These are phyloP conservation scores for Plasmodium malariae DNA, from an alignment of 169 alveolate genomes.

Conservation along the genomic window DNA sequence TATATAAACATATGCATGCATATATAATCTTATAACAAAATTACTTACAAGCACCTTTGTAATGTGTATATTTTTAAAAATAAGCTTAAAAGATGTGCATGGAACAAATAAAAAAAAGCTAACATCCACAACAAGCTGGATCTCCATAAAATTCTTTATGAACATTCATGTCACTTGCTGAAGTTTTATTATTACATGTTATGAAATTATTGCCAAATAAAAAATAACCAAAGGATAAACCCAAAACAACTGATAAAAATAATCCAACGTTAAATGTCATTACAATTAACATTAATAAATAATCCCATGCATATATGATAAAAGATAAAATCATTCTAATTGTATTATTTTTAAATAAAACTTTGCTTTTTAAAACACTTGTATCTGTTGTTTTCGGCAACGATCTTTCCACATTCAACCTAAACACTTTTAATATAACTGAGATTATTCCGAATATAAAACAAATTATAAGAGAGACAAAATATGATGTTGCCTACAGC, in stretches of 20 bases:
- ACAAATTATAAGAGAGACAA: constrained; percentile 29
- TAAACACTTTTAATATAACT: constrained; percentile 30
- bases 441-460: constrained; percentile 43
- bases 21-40: too few relatives aligned
- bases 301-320: constrained; percentile 79
- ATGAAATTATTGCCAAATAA: constrained; percentile 71
- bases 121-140: constrained; percentile 76
- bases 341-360: constrained; percentile 40
- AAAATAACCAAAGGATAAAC: constrained; percentile 82
- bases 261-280: constrained; percentile 86
- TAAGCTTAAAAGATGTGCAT: too few relatives aligned
- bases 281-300: constrained; percentile 81
- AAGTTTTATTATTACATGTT: constrained; percentile 7
- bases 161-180: constrained; percentile 22
- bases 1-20: too few relatives aligned
- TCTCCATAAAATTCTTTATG: constrained; percentile 58
- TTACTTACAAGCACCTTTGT: too few relatives aligned
- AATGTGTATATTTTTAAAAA: too few relatives aligned
- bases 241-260: constrained; percentile 79
- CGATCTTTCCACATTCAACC: constrained; percentile 26
- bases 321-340: constrained; percentile 61
- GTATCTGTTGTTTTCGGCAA: constrained; percentile 32
- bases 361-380: constrained; percentile 23
- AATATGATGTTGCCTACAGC: constrained; percentile 27
- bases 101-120: background rate